phyloP scores from a whole-genome alignment of 768 basidiomycete species.

The Pholiota microspora region DNA sequence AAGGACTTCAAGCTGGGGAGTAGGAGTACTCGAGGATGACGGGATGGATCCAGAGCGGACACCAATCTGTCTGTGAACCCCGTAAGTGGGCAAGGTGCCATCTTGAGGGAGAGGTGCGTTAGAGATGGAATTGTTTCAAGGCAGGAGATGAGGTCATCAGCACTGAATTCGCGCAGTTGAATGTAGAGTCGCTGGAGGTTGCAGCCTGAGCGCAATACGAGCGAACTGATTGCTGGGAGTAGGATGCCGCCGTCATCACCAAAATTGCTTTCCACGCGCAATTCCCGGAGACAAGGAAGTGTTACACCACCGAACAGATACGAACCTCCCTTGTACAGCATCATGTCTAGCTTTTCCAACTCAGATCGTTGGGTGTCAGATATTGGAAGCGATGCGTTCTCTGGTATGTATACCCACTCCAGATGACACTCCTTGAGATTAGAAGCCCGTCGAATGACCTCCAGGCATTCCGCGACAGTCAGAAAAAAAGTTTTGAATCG shows the following conservation, averaged over 20 bases:
- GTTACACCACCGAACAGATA: conserved; percentile 18
- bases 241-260: conserved; percentile 11
- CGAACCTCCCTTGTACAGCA: conserved; percentile 20
- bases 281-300: conserved; percentile 18
- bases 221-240: conserved; percentile 13
- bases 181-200: conserved; percentile 14
- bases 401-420: conserved; percentile 21
- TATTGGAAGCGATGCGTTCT: conserved; percentile 4
- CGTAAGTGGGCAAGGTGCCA: conserved; percentile 3
- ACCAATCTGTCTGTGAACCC: conserved; percentile 13
- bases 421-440: conserved; percentile 20
- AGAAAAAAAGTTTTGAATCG: conserved; percentile 23
- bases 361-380: conserved; percentile 8
- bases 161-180: conserved; percentile 10
- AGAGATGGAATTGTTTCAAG: conserved; percentile 14
- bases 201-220: conserved; percentile 17
- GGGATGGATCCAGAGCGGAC: conserved; percentile 5
- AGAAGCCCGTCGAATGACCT: conserved; percentile 18
- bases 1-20: conserved; percentile 13
- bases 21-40: conserved; percentile 6
- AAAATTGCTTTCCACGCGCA: conserved; percentile 18
- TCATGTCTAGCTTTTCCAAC: conserved; percentile 18
- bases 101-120: conserved; percentile 10
- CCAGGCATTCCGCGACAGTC: conserved; percentile 21
- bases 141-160: conserved; percentile 16